A percentile compares a stretch with the other conserved stretches of the same genome.
Evolutionary conservation across 1,139 yeast species (phyloP).

Genomic region (Magnusiomyces magnusii): DNA sequence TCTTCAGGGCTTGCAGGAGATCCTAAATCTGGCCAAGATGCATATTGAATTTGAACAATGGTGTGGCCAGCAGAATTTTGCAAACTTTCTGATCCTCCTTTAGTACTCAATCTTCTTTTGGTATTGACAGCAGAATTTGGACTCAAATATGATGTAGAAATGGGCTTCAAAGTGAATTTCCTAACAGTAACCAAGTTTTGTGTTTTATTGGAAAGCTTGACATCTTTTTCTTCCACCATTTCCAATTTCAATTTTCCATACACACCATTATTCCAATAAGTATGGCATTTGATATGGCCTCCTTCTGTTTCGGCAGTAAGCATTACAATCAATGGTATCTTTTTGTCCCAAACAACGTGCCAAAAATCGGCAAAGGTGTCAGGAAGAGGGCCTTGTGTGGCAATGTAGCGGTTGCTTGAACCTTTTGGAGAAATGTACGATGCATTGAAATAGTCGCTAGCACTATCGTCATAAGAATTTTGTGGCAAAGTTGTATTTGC

Average conservation of each 20-base stretch:
- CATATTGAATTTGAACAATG: conserved; percentile 62
- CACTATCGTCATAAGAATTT: background rate
- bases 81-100: background rate
- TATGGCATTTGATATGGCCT: conserved; percentile 47
- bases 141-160: background rate
- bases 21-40: conserved; percentile 79
- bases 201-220: conserved; percentile 10
- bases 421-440: conserved; percentile 40
- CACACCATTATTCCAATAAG: conserved; percentile 43
- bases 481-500: background rate
- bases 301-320: conserved; percentile 53
- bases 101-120: background rate
- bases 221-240: conserved; percentile 9
- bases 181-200: conserved; percentile 20
- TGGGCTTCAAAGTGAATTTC: conserved; percentile 15
- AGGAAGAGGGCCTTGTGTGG: conserved; percentile 80
- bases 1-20: conserved; percentile 49
- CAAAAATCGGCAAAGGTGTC: conserved; percentile 76
- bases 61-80: conserved; percentile 15
- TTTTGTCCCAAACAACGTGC: conserved; percentile 59
- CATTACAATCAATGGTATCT: conserved; percentile 59
- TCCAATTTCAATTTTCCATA: conserved; percentile 23
- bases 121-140: background rate
- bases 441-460: conserved; percentile 54
- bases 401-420: conserved; percentile 48